A percentile compares a stretch with the other conserved stretches of the same genome.
phyloP scores from a whole-genome alignment of 176 grass and related monocot genomes.

The Alloteropsis semialata region DNA sequence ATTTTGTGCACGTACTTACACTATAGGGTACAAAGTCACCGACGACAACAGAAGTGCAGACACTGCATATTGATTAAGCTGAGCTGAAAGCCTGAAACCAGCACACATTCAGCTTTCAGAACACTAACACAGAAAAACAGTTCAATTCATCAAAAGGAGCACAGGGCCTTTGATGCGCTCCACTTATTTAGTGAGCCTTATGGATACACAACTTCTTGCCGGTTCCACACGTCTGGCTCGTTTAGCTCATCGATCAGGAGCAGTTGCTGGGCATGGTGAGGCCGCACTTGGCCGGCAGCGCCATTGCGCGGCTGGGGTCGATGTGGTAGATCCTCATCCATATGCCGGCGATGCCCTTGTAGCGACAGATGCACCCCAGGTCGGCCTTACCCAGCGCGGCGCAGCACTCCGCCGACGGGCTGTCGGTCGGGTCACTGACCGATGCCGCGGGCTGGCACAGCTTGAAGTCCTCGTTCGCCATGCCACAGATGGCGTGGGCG shows the following conservation, averaged over 20 bases:
- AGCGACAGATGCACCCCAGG: conserved; percentile 54
- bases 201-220: background rate
- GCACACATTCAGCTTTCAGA: background rate
- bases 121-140: background rate
- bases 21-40: background rate
- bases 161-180: background rate
- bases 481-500: conserved; percentile 42
- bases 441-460: conserved; percentile 40
- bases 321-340: conserved; percentile 61
- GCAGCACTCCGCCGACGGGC: conserved; percentile 49
- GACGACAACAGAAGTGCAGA: background rate
- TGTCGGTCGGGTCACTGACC: background rate
- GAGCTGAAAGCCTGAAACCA: background rate
- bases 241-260: background rate
- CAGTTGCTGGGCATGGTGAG: conserved; percentile 28
- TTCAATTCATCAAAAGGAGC: background rate
- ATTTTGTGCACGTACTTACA: background rate
- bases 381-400: conserved; percentile 40
- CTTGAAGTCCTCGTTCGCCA: conserved; percentile 36
- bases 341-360: conserved; percentile 31
- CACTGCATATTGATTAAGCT: too few species aligned
- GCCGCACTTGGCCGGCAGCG: conserved; percentile 29
- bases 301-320: conserved; percentile 53
- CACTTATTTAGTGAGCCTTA: background rate
- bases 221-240: background rate